Percentiles rank a stretch among this genome's conserved stretches.
phyloP scores from a whole-genome alignment of 148 eudicot species.

The Rheum nobile region DNA sequence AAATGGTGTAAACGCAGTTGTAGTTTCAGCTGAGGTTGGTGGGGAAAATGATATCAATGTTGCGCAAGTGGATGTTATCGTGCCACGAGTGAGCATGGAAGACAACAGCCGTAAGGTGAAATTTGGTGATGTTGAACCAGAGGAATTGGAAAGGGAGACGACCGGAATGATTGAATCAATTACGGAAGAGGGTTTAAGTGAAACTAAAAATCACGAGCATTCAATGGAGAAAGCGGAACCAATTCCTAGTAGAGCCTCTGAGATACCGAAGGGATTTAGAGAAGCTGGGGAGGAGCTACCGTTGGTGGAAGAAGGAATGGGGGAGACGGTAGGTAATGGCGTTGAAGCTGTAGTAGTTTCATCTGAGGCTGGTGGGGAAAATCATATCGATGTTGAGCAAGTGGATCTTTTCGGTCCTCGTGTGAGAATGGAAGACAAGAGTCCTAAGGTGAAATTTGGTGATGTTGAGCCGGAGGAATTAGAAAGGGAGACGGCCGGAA shows the following conservation, averaged over 20 bases:
- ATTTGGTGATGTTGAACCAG: slow-evolving; percentile 10
- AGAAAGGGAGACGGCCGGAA: slow-evolving; percentile 19
- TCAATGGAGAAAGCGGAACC: background rate
- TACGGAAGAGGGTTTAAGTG: slow-evolving; percentile 12
- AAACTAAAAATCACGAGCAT: background rate
- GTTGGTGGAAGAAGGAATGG: slow-evolving; percentile 5
- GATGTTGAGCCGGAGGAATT: slow-evolving; percentile 10
- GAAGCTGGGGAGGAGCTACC: slow-evolving; percentile 16
- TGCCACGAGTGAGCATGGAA: slow-evolving; percentile 6
- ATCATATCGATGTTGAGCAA: slow-evolving; percentile 11
- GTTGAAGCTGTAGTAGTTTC: slow-evolving; percentile 12
- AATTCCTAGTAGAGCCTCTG: slow-evolving; percentile 6
- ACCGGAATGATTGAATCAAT: background rate
- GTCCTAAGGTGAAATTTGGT: background rate
- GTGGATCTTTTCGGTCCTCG: slow-evolving; percentile 11
- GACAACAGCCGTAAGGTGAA: background rate
- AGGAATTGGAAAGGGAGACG: slow-evolving; percentile 7
- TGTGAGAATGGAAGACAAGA: slow-evolving; percentile 3
- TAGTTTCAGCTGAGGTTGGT: slow-evolving; percentile 14
- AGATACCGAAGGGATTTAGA: slow-evolving; percentile 9
- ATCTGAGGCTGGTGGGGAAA: slow-evolving; percentile 15
- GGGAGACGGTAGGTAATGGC: too few species aligned
- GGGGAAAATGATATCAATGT: slow-evolving; percentile 15
- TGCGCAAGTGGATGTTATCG: slow-evolving; percentile 14
- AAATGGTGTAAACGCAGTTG: slow-evolving; percentile 11